A percentile compares a stretch with the other conserved stretches of the same genome.
Conservation (phyloP, 176 grass and related monocot species). For the Typha latifolia region DNA sequence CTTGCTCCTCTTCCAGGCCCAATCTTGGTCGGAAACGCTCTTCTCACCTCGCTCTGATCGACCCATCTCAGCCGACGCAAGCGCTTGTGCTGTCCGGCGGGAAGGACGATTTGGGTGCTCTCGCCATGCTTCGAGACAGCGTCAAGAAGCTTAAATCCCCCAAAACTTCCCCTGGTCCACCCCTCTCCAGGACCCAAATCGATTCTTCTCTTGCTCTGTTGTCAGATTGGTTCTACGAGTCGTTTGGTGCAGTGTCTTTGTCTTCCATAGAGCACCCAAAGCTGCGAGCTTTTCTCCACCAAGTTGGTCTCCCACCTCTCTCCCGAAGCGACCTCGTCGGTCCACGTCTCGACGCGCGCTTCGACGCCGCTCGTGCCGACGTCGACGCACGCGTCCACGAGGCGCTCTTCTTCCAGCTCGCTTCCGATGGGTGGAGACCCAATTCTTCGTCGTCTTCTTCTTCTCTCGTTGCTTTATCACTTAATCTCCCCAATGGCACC, state of each 20-base stretch:
- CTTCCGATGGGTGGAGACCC: conserved; percentile 48
- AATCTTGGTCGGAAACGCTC: conserved; percentile 23
- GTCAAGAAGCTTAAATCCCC: conserved; percentile 64
- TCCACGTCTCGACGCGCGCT: conserved; percentile 46
- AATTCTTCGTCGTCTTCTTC: conserved; percentile 11
- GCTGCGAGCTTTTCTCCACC: conserved; percentile 47
- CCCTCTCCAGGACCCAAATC: conserved; percentile 36
- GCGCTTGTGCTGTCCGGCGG: conserved; percentile 39
- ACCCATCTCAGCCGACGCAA: conserved; percentile 19
- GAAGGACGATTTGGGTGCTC: conserved; percentile 45
- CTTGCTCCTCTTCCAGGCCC: conserved; percentile 39
- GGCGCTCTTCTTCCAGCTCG: conserved; percentile 81
- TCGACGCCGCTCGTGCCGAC: conserved; percentile 29
- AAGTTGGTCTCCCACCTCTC: conserved; percentile 47
- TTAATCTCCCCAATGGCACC: conserved; percentile 62
- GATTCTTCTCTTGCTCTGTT: conserved; percentile 48
- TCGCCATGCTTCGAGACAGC: conserved; percentile 60
- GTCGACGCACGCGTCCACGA: conserved; percentile 53
- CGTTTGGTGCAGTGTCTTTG: conserved; percentile 33
- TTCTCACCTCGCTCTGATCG: conserved; percentile 1
- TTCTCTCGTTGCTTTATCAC: conserved; percentile 34
- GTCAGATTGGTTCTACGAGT: conserved; percentile 76
- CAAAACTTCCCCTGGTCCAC: conserved; percentile 17
- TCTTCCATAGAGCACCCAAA: conserved; percentile 56
- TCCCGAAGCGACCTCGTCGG: conserved; percentile 27